A percentile compares a stretch with the other conserved stretches of the same genome.
Evolutionary conservation across 495 filamentous ascomycete genomes (phyloP).

Genomic region (Parmelia sp.): DNA sequence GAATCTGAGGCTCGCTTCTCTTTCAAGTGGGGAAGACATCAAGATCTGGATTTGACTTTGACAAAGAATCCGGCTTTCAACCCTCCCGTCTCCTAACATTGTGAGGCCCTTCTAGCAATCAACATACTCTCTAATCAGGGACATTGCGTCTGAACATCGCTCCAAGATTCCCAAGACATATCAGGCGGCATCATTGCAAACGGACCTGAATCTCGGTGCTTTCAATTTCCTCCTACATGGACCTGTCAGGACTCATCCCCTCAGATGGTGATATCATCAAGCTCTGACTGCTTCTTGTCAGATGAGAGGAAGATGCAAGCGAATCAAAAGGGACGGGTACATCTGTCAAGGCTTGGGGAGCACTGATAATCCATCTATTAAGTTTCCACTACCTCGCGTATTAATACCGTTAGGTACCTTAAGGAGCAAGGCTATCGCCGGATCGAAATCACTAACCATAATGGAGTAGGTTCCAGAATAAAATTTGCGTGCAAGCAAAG

Average conservation of each 20-base stretch:
- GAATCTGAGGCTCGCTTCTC: too few relatives aligned
- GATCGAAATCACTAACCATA: neutral
- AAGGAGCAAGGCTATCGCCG: neutral
- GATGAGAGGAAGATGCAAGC: neutral
- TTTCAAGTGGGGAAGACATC: too few relatives aligned
- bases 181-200: neutral
- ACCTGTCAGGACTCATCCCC: neutral
- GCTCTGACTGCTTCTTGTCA: constrained; percentile 6
- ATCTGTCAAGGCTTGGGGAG: constrained; percentile 10
- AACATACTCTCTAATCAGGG: neutral
- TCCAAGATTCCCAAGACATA: neutral
- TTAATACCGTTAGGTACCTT: neutral
- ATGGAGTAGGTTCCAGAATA: constrained; percentile 3
- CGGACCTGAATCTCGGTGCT: neutral
- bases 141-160: neutral
- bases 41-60: too few relatives aligned
- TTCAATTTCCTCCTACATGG: neutral
- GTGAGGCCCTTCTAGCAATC: neutral
- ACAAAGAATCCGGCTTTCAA: too few relatives aligned
- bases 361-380: constrained; percentile 17
- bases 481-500: constrained; percentile 11
- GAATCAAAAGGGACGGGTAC: constrained; percentile 6
- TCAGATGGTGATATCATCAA: constrained; percentile 14
- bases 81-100: neutral
- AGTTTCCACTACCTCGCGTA: constrained; percentile 4